Evolutionary conservation across 805 yeast genomes (phyloP).

Genomic region (Metschnikowia colocasiae): DNA sequence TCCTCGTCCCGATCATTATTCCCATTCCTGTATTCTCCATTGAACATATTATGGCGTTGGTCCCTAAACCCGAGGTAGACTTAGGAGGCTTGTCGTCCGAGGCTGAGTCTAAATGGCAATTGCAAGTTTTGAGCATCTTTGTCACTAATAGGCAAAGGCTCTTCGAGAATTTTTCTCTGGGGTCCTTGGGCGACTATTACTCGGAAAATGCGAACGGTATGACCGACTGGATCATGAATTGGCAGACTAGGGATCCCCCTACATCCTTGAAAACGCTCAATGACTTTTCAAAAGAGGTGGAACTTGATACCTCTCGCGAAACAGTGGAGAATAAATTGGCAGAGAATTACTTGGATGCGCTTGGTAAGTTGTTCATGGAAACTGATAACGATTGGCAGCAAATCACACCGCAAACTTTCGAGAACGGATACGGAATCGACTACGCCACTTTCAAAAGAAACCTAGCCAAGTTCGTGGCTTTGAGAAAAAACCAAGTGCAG

Average conservation of each 20-base stretch:
- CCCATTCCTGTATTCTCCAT: conserved; percentile 35
- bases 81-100: conserved; percentile 18
- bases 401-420: background rate
- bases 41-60: conserved; percentile 26
- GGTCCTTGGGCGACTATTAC: conserved; percentile 25
- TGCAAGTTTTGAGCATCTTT: conserved; percentile 26
- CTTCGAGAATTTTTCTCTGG: conserved; percentile 15
- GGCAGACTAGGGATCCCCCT: conserved; percentile 20
- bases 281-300: conserved; percentile 21
- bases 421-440: conserved; percentile 9
- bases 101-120: conserved; percentile 31
- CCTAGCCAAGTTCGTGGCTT: conserved; percentile 27
- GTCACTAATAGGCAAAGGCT: conserved; percentile 28
- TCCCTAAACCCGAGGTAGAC: conserved; percentile 22
- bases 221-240: conserved; percentile 25
- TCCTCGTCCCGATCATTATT: conserved; percentile 30
- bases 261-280: conserved; percentile 16
- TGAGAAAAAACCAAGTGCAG: conserved; percentile 22
- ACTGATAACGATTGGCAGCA: background rate
- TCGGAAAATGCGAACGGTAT: conserved; percentile 28
- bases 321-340: conserved; percentile 17
- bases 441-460: conserved; percentile 28
- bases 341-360: conserved; percentile 10
- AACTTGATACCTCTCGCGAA: conserved; percentile 21
- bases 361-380: conserved; percentile 7